Evolutionary conservation across 2,329 filamentous ascomycete genomes (phyloP).

Genomic region (Scopulariopsis brevicaulis): DNA sequence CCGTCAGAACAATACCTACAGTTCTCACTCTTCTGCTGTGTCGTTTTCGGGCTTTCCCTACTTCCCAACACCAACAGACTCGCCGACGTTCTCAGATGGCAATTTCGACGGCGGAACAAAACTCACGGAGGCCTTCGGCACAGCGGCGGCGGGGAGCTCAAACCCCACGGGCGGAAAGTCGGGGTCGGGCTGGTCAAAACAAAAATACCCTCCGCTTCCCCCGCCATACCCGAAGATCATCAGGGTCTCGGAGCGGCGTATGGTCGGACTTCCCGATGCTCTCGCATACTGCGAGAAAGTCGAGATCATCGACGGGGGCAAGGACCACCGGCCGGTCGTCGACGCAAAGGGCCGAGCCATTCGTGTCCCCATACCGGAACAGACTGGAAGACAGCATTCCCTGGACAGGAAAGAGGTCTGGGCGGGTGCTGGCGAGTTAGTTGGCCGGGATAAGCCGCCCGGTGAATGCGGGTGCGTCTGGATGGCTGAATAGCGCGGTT

Average conservation of each 20-base stretch:
- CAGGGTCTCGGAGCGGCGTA: constrained; percentile 43
- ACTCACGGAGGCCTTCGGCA: not conserved
- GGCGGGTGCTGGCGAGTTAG: constrained; percentile 10
- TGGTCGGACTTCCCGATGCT: constrained; percentile 17
- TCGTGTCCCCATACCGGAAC: not conserved
- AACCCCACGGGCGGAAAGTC: not conserved
- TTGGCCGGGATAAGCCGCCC: constrained; percentile 3
- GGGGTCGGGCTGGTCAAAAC: not conserved
- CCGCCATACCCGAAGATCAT: constrained; percentile 36
- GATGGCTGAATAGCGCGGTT: constrained; percentile 2
- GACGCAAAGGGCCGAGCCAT: constrained; percentile 26
- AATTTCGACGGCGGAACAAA: not conserved
- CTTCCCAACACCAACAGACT: constrained; percentile 5
- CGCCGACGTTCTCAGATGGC: not conserved
- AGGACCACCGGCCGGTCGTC: constrained; percentile 20
- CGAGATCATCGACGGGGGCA: constrained; percentile 26
- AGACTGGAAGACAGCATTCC: not conserved
- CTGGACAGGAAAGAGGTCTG: not conserved
- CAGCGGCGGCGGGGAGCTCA: not conserved
- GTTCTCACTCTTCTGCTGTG: not conserved
- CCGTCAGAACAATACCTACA: constrained; percentile 32
- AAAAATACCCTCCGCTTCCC: constrained; percentile 9
- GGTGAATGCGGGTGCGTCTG: constrained; percentile 6
- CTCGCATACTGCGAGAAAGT: constrained; percentile 36
- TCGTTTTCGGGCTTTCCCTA: constrained; percentile 3